Base-by-base conservation (phyloP, 2,329 filamentous ascomycete genomes). In the Talaromyces sp. region DNA sequence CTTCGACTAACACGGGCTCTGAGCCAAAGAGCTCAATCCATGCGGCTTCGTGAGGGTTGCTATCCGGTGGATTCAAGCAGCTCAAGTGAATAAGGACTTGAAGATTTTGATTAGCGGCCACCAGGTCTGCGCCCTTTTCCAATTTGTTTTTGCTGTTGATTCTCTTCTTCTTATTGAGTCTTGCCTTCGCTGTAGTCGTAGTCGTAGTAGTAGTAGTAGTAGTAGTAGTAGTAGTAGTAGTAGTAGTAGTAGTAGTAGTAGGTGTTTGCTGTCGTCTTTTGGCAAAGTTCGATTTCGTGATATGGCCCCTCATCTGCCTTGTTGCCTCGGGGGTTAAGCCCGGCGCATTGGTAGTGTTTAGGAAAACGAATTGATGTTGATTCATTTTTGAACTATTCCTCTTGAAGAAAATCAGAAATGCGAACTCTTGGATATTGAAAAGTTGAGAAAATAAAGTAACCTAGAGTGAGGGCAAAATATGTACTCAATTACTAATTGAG, bases 21-120 rank as follows among this genome's bases (percentile, higher is more conserved):
- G 67, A 66, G 33, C 57, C 57, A 37, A 69, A 58, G 11, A 67
- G 57, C 11, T 61, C 31, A 25, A 65, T 55, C 66, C 66, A 69
- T 2, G 58, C 62, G 5, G 61, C 61, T 57, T 69, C 66, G 15
- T 22, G 31, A 2, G 22, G 25, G 19, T 43, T 53, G 2, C 37
- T 46, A 11, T 39, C 39, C 6, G 37, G 56, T 9, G 45, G 28
- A 5, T 52, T 35, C 22, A 58, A 11, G n/a, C 56, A 58, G 21
- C 17, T 45, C 7, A 58, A 37, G 4, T 39, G 48, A 13, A 58
- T 35, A 17, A 58, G 56, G 11, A 36, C 15, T 36, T 57, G 55
- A 11, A 41, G 45, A 6, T 48, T 25, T 21, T 48, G 25, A 9
- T 48, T 35, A 31, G 43, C 15, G 2, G 9, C 2, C 15, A 33